Evolutionary conservation across 2,329 filamentous ascomycete species (phyloP), one percentile per base, ranked within the genome.

Genomic region (Fusarium virguliforme): DNA sequence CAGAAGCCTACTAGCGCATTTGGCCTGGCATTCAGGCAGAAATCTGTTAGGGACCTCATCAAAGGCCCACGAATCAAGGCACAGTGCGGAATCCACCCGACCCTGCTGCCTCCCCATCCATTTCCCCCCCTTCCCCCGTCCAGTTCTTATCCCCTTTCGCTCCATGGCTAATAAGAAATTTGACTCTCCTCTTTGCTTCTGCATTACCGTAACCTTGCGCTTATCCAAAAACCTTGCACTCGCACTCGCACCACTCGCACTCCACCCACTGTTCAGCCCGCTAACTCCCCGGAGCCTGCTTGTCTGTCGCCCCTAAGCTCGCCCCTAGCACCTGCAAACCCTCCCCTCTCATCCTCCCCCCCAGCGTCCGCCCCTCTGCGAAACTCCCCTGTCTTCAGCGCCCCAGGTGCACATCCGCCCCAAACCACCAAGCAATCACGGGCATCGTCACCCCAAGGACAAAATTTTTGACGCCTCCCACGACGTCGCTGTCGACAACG

Each of bases 391-490:
- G 62, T 67, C 56, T 63, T 65, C 73, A 74, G 72, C 48, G 68
- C 70, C 70, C 62, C 63, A 73, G 62, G 32, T 64, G 62, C 41
- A 66, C n/a, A 65, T 58, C n/a, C 61, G 51, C 65, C 68, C 64
- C 64, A 69, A 72, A 70, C 62, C 65, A 62, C 67, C 68, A 70
- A 67, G 65, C 67, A 62, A 61, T 58, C 62, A 72, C 63, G 59
- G 67, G 65, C 58, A 68, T 64, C 64, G 65, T 66, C 67, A 71
- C 71, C 73, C 64, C 60, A 75, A 63, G 74, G 71, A 68, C 73
- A 77, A 78, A 81, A 73, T 76, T 81, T 48, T 80, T 68, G 75
- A 78, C 74, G 76, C 75, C 67, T 74, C 66, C 70, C 71, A 75
- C 73, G 73, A 77, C 74, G 60, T 71, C 65, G 70, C 70, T 72